Base-by-base conservation (phyloP, 2,329 filamentous ascomycete species). In the Xylaria sp. region DNA sequence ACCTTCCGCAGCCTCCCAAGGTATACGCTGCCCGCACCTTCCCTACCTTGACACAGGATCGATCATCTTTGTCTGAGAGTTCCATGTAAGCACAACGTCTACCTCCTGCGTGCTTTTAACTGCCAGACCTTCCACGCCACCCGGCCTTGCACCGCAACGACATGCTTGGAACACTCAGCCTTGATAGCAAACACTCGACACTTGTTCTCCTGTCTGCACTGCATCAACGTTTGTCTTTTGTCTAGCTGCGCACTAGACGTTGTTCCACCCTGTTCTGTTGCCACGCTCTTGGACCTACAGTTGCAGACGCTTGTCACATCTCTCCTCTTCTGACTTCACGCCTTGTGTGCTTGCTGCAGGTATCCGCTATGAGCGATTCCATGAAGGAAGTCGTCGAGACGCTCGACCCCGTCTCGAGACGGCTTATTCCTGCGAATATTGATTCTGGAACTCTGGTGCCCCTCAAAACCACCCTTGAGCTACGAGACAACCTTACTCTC, bases 401-500 rank as follows among this genome's bases (percentile, higher is more conserved):
- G 70, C 76, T 80, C 76, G 78, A 80, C 77, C 78, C 78, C 72
- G 76, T 80, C 74, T 72, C 78, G n/a, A 74, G 73, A 74, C 74
- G 74, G 71, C 70, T 80, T 61, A 70, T 79, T 69, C 78, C 78
- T 63, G 59, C 71, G n/a, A 74, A 74, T 71, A 76, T 80, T 61
- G 57, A 76, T 70, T 65, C 70, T 64, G 78, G 78, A 63, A 78
- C 77, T 39, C 78, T 91, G 55, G 86, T 90, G 52, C 88, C 89
- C 37, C 82, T 91, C 57, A 91, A 90, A 80, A 91, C 90, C 3
- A 87, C 86, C 1, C 84, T 90, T 55, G 90, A 91, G 77, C 84
- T 90, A 62, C 84, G 86, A 61, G 87, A 89, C 73, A 86, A 88
- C 65, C 85, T 90, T 68, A 81, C 81, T 46, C 81, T 88, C 70